Evolutionary conservation across 441 rosid species (phyloP), one percentile per base, ranked within the genome.

Genomic region (Cnidoscolus chayamansa): DNA sequence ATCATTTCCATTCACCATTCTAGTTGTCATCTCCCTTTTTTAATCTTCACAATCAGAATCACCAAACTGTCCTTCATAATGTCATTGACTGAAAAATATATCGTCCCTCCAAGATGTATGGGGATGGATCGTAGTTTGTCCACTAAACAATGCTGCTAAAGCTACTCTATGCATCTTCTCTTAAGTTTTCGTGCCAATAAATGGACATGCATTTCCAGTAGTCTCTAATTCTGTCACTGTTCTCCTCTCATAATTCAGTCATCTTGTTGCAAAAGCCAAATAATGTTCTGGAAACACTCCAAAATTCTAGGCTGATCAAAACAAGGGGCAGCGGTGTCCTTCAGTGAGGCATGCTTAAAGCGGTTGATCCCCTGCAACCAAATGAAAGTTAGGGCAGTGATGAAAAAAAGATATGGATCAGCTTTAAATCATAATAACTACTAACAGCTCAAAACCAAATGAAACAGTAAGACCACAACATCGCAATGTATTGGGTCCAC

Each of bases 1-100:
- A 65, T 65, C 57, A 65, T 65, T 50, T 65, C 45, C 45, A 30
- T 50, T 66, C 25, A 49, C 45, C 45, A 30, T 50, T 66, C 25
- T 16, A 65, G 68, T 15, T 49, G 69, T 20, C 31, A 47, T 65
- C 68, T 19, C 54, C 69, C 54, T 30, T 49, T 32, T 40, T 65
- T 50, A 15, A 25, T 30, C 20, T 58, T 30, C n/a, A 32, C 64
- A 67, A 67, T 51, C 59, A 32, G 70, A 51, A 50, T 66, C 59
- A 51, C 48, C 70, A 2, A 66, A 48, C 68, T 30, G 63, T 59
- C 63, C 3, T 35, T 35, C 56, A 50, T 32, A 48, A 15, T 25
- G 69, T 10, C 57, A 16, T 65, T 49, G 56, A 50, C 59, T 66
- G 7, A 47, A 48, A 8, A 47, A 47, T 55, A 55, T 25, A 20